These are phyloP conservation scores for Lepidopterella palustris DNA, from an alignment of 495 filamentous ascomycete genomes.

Conservation along the genomic window DNA sequence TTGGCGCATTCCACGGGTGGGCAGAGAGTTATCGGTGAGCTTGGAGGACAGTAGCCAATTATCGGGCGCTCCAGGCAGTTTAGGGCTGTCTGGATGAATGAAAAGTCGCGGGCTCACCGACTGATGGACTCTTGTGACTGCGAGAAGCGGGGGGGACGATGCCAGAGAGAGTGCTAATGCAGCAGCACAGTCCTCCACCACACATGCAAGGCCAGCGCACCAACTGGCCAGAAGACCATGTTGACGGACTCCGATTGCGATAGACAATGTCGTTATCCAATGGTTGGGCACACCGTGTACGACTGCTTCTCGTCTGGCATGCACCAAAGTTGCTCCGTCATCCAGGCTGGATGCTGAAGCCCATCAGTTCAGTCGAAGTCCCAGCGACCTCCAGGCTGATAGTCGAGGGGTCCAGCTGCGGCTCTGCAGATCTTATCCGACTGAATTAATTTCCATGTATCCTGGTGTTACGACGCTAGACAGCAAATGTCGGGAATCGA, in stretches of 20 bases:
- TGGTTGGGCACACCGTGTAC: neutral
- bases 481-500: too few relatives aligned
- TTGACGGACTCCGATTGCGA: too few relatives aligned
- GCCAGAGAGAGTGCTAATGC: neutral
- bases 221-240: too few relatives aligned
- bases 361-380: too few relatives aligned
- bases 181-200: neutral
- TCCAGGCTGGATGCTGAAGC: too few relatives aligned
- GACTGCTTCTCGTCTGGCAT: neutral
- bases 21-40: neutral
- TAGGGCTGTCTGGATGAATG: neutral
- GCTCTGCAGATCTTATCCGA: neutral
- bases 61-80: neutral
- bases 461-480: too few relatives aligned
- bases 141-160: neutral
- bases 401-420: neutral
- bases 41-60: neutral
- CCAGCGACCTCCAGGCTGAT: neutral
- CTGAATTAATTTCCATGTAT: too few relatives aligned
- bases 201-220: neutral
- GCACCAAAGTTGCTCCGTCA: neutral
- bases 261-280: neutral
- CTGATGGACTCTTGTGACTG: neutral
- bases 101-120: conserved; percentile 1
- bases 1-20: neutral